Conservation (phyloP, 2,329 filamentous ascomycete species). For the Aspergillus sp. region DNA sequence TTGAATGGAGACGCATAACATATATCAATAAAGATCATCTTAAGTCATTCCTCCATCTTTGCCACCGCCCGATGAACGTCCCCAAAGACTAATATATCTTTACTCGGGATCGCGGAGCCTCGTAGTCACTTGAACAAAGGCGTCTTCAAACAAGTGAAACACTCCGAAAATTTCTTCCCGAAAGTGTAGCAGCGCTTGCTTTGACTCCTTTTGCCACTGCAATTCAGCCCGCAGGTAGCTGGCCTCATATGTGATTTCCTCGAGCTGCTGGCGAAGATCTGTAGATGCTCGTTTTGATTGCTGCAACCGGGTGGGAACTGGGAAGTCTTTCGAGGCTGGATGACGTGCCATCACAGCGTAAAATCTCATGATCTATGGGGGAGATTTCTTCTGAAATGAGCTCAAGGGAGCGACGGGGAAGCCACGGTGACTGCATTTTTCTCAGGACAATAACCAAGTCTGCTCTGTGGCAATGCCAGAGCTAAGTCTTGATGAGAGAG, state of each 20-base stretch:
- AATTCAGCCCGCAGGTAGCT: slow-evolving; percentile 12
- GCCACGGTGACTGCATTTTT: no score
- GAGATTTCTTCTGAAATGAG: slow-evolving; percentile 12
- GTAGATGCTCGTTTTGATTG: slow-evolving; percentile 2
- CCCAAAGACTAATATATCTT: slow-evolving; percentile 4
- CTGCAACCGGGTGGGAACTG: slow-evolving; percentile 6
- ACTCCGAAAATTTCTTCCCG: slow-evolving; percentile 7
- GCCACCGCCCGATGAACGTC: neutral
- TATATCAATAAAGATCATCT: no score
- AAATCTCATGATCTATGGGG: slow-evolving; percentile 6
- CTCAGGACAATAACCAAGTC: no score
- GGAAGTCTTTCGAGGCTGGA: slow-evolving; percentile 11
- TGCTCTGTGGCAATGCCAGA: no score
- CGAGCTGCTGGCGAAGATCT: slow-evolving; percentile 1
- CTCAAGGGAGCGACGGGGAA: slow-evolving; percentile 1
- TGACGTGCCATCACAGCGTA: slow-evolving; percentile 8
- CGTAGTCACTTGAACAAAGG: slow-evolving; percentile 3
- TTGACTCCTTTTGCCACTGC: slow-evolving; percentile 12
- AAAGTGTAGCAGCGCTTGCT: slow-evolving; percentile 9
- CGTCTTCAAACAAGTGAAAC: slow-evolving; percentile 7
- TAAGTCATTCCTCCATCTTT: no score
- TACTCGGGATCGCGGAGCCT: slow-evolving; percentile 3
- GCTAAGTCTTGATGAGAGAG: no score
- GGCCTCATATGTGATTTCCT: slow-evolving; percentile 10
- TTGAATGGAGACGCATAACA: no score